Conservation (phyloP, 495 filamentous ascomycete species). For the Aspergillus sclerotiicarbonarius region DNA sequence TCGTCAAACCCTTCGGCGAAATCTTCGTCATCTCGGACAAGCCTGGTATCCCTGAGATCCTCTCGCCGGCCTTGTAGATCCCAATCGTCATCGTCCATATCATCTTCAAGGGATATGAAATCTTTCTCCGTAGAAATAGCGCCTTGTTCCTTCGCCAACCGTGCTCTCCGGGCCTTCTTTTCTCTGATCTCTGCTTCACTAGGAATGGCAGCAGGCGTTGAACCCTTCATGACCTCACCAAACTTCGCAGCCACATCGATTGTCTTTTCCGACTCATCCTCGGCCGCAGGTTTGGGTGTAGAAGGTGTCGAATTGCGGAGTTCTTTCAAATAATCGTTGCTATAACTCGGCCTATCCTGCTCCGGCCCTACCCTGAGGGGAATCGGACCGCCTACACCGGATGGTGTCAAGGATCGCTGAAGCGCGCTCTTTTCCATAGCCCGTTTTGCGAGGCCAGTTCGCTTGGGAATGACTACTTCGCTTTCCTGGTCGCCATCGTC, state of each 20-base stretch:
- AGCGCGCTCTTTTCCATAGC: slow-evolving; percentile 70
- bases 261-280: slow-evolving; percentile 53
- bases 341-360: slow-evolving; percentile 80
- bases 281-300: slow-evolving; percentile 60
- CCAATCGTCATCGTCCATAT: slow-evolving; percentile 48
- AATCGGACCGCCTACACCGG: slow-evolving; percentile 41
- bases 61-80: slow-evolving; percentile 38
- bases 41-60: slow-evolving; percentile 62
- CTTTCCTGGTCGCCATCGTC: slow-evolving; percentile 54
- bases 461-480: slow-evolving; percentile 66
- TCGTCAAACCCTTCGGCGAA: slow-evolving; percentile 95
- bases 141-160: slow-evolving; percentile 73
- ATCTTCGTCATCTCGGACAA: slow-evolving; percentile 85
- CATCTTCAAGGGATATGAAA: slow-evolving; percentile 73
- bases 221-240: slow-evolving; percentile 45
- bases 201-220: slow-evolving; percentile 56
- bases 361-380: slow-evolving; percentile 57
- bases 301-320: slow-evolving; percentile 78
- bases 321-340: slow-evolving; percentile 79
- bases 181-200: slow-evolving; percentile 87
- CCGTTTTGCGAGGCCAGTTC: slow-evolving; percentile 64
- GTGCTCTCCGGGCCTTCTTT: slow-evolving; percentile 83
- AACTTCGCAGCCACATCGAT: slow-evolving; percentile 70
- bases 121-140: slow-evolving; percentile 67
- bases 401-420: slow-evolving; percentile 46